phyloP scores from a whole-genome alignment of 768 basidiomycete species.

The Auriscalpium orientale region DNA sequence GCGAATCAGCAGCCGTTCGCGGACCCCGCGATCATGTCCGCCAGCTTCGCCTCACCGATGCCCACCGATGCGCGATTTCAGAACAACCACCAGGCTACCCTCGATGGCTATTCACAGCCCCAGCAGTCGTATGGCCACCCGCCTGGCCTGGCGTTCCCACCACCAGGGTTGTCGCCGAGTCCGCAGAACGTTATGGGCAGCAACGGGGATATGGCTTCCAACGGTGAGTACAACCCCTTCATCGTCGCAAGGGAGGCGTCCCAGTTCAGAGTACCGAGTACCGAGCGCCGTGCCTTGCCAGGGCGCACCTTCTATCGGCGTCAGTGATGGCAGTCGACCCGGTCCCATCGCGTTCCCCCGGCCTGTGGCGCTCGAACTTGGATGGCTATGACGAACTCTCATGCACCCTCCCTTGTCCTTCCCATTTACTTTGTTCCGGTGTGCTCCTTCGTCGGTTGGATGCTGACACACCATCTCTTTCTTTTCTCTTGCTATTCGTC shows the following conservation, averaged over 20 bases:
- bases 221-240: slow-evolving; percentile 7
- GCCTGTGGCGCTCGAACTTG: background rate
- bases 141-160: slow-evolving; percentile 49
- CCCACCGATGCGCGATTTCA: slow-evolving; percentile 15
- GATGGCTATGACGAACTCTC: background rate
- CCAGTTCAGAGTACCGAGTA: slow-evolving; percentile 4
- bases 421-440: slow-evolving; percentile 8
- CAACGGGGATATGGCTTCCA: slow-evolving; percentile 16
- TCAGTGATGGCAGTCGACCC: background rate
- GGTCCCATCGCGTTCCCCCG: background rate
- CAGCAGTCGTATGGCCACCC: slow-evolving; percentile 42
- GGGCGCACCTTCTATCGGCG: background rate
- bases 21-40: slow-evolving; percentile 79
- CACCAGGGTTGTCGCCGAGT: slow-evolving; percentile 26
- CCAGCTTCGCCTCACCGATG: slow-evolving; percentile 45
- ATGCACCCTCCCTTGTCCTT: slow-evolving; percentile 1
- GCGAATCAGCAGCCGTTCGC: slow-evolving; percentile 42
- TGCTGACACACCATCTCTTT: slow-evolving; percentile 13
- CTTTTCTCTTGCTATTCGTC: slow-evolving; percentile 8
- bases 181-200: slow-evolving; percentile 23
- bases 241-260: background rate
- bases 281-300: slow-evolving; percentile 8
- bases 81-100: slow-evolving; percentile 2
- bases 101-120: slow-evolving; percentile 12
- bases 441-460: slow-evolving; percentile 7